Conservation (phyloP, 1,284 basidiomycete species). For the Ceratobasidium sp. region DNA sequence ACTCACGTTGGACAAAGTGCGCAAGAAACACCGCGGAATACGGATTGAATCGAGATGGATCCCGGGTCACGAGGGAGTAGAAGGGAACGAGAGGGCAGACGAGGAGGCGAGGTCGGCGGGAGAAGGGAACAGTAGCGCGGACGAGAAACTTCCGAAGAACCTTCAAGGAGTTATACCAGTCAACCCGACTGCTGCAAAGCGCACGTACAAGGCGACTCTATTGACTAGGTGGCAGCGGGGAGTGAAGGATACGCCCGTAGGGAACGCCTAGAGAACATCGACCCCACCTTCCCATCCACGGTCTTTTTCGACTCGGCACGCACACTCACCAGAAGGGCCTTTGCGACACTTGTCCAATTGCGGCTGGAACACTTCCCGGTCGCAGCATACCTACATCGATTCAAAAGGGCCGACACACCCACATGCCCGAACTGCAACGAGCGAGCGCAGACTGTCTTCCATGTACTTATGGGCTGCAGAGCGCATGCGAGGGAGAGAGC, state of each 20-base stretch:
- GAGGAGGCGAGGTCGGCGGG: constrained; percentile 14
- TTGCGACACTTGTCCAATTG: constrained; percentile 1
- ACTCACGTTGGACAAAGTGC: neutral
- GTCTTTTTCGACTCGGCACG: neutral
- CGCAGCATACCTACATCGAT: neutral
- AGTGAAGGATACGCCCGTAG: too few relatives aligned
- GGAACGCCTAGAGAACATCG: neutral
- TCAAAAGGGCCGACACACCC: neutral
- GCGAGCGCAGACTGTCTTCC: neutral
- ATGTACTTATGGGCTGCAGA: constrained; percentile 2
- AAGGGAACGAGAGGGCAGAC: constrained; percentile 26
- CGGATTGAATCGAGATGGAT: constrained; percentile 21
- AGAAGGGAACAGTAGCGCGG: neutral
- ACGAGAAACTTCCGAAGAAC: neutral
- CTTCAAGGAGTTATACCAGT: neutral
- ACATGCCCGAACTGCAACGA: neutral
- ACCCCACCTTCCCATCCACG: constrained; percentile 13
- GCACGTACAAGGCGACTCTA: neutral
- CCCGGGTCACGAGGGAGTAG: constrained; percentile 23
- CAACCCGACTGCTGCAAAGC: constrained; percentile 10
- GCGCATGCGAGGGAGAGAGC: neutral
- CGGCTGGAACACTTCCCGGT: constrained; percentile 14
- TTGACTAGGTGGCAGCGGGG: neutral
- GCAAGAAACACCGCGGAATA: neutral
- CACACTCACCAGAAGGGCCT: neutral